Percentiles rank a stretch among this genome's conserved stretches.
These are phyloP conservation scores for Echria macrotheca DNA, from an alignment of 495 filamentous ascomycete species.

Conservation along the genomic window DNA sequence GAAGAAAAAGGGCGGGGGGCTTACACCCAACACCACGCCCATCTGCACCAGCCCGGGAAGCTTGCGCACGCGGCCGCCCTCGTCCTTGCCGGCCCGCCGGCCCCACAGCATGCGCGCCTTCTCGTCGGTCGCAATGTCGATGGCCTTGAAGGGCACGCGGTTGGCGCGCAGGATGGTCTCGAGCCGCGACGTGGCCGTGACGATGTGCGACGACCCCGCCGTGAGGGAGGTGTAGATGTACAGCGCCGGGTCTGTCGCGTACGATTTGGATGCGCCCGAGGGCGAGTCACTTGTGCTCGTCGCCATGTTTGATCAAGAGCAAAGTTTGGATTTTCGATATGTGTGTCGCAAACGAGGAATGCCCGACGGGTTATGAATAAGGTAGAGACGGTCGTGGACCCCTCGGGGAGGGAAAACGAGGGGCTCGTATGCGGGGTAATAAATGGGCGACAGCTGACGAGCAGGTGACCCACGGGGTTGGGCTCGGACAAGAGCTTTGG, in stretches of 20 bases:
- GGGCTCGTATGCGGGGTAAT: no score
- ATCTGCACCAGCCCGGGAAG: conserved; percentile 85
- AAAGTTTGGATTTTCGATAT: neutral
- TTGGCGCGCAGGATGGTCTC: conserved; percentile 97
- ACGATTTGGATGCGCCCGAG: conserved; percentile 31
- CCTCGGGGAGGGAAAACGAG: no score
- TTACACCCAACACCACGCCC: conserved; percentile 79
- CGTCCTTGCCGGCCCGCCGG: conserved; percentile 61
- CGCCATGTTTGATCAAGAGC: conserved; percentile 28
- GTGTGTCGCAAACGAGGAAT: neutral
- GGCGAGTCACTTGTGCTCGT: conserved; percentile 37
- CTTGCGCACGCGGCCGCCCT: conserved; percentile 61
- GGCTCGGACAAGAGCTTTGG: no score
- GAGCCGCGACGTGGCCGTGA: conserved; percentile 89
- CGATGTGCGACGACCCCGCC: conserved; percentile 92
- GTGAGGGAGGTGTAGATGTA: conserved; percentile 94
- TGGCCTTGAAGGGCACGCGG: conserved; percentile 82
- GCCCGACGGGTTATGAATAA: no score
- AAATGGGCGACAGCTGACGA: no score
- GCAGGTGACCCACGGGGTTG: no score
- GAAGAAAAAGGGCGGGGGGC: conserved; percentile 28
- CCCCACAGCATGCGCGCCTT: conserved; percentile 88
- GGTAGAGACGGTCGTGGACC: no score
- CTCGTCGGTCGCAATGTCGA: conserved; percentile 90
- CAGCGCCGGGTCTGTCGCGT: conserved; percentile 71